These are phyloP conservation scores for Dipteronia sinensis DNA, from an alignment of 345 rosid species.

Conservation along the genomic window DNA sequence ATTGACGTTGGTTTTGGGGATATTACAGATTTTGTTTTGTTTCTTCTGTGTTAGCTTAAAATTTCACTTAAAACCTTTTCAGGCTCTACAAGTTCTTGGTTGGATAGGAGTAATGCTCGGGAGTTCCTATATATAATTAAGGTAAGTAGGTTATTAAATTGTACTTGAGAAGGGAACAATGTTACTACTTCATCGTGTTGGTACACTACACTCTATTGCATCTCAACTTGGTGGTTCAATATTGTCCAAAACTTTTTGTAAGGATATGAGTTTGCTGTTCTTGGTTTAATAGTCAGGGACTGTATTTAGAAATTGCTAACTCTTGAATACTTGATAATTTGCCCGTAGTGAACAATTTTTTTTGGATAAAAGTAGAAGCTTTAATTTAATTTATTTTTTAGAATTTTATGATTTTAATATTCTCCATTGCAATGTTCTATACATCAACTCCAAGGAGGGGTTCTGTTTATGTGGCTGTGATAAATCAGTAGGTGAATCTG, in stretches of 20 bases:
- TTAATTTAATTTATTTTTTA: background rate
- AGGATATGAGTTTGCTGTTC: slow-evolving; percentile 15
- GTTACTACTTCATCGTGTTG: background rate
- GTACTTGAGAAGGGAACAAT: slow-evolving; percentile 23
- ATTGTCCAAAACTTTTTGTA: slow-evolving; percentile 23
- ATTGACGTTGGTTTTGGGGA: slow-evolving; percentile 23
- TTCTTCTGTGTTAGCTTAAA: slow-evolving; percentile 31
- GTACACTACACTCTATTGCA: slow-evolving; percentile 5
- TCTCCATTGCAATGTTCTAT: background rate
- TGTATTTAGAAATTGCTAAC: slow-evolving; percentile 15
- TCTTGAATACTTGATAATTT: slow-evolving; percentile 14
- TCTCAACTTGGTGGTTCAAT: slow-evolving; percentile 16
- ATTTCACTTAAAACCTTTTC: slow-evolving; percentile 46
- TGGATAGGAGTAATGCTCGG: slow-evolving; percentile 39
- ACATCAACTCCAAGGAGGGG: background rate
- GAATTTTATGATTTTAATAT: background rate
- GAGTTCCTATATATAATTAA: slow-evolving; percentile 36
- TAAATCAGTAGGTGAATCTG: background rate
- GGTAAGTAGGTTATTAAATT: slow-evolving; percentile 37
- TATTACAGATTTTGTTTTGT: slow-evolving; percentile 17
- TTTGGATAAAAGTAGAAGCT: background rate
- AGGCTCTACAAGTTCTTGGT: slow-evolving; percentile 48
- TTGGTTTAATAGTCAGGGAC: slow-evolving; percentile 2
- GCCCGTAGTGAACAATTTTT: slow-evolving; percentile 1
- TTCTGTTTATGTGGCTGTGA: background rate